These are phyloP conservation scores for Dothideomycetes sp. DNA, from an alignment of 2,329 filamentous ascomycete genomes.

Conservation along the genomic window DNA sequence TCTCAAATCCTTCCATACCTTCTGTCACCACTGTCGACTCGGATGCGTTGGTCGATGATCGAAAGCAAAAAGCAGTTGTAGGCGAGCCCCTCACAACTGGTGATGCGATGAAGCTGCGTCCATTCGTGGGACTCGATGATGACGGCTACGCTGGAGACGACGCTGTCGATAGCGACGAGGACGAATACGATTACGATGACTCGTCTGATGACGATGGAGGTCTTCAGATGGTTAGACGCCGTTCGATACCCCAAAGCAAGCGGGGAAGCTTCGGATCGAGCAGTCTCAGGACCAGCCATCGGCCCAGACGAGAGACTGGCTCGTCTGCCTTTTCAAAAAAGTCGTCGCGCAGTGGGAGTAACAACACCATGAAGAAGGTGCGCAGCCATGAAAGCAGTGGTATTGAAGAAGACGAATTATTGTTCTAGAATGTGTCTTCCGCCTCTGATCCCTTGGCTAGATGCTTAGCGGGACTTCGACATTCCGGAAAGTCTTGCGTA, in stretches of 20 bases:
- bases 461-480: no score
- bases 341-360: constrained; percentile 36
- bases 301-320: constrained; percentile 19
- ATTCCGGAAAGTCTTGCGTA: no score
- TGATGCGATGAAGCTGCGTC: background rate
- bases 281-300: constrained; percentile 20
- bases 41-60: background rate
- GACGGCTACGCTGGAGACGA: constrained; percentile 28
- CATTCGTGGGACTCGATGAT: constrained; percentile 11
- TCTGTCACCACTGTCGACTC: constrained; percentile 38
- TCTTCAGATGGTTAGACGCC: constrained; percentile 25
- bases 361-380: constrained; percentile 39
- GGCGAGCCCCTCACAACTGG: background rate
- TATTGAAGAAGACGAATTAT: no score
- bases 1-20: constrained; percentile 40
- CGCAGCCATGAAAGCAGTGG: constrained; percentile 13
- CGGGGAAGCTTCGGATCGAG: constrained; percentile 24
- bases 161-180: constrained; percentile 28
- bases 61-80: background rate
- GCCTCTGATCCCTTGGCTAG: no score
- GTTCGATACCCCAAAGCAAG: constrained; percentile 13
- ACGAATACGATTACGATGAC: constrained; percentile 27
- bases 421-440: no score
- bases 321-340: constrained; percentile 23
- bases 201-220: constrained; percentile 27